Percentiles rank a stretch among this genome's conserved stretches.
phyloP scores from a whole-genome alignment of 352 stramenopile genomes.

The Globisporangium lucens region DNA sequence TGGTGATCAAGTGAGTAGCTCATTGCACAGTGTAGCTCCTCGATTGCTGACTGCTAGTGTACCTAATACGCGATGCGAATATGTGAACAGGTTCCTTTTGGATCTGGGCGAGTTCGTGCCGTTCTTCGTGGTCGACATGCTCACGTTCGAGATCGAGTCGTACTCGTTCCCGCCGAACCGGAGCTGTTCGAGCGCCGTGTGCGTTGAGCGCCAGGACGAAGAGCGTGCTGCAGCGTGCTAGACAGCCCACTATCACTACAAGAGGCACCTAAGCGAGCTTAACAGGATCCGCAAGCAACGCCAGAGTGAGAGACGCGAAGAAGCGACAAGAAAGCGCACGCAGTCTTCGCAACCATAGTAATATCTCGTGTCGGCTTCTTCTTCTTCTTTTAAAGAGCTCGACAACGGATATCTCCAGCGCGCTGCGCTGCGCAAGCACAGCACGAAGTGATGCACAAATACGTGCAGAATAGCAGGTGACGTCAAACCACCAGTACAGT shows the following conservation, averaged over 20 bases:
- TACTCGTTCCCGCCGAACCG: conserved; percentile 30
- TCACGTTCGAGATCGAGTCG: conserved; percentile 36
- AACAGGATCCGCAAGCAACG: too few relatives aligned
- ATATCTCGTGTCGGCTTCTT: too few relatives aligned
- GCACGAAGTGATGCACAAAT: neutral
- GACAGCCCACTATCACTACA: neutral
- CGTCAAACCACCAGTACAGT: too few relatives aligned
- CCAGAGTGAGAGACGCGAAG: too few relatives aligned
- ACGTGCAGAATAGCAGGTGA: neutral
- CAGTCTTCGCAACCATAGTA: too few relatives aligned
- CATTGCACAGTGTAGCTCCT: neutral
- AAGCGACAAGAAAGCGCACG: too few relatives aligned
- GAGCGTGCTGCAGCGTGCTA: conserved; percentile 10
- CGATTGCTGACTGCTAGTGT: neutral
- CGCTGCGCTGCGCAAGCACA: neutral
- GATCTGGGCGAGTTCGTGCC: conserved; percentile 38
- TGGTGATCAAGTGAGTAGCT: conserved; percentile 29
- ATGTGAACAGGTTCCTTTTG: conserved; percentile 27
- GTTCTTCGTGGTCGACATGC: conserved; percentile 33
- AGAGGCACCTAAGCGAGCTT: too few relatives aligned
- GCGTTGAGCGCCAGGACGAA: conserved; percentile 32
- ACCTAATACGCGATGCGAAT: neutral
- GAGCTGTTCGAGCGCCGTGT: conserved; percentile 23
- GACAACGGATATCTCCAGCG: too few relatives aligned
- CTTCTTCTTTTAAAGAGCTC: too few relatives aligned